Percentiles rank a stretch among this genome's conserved stretches.
Conservation (phyloP, 495 filamentous ascomycete species). For the Aspergillus ellipticus region DNA sequence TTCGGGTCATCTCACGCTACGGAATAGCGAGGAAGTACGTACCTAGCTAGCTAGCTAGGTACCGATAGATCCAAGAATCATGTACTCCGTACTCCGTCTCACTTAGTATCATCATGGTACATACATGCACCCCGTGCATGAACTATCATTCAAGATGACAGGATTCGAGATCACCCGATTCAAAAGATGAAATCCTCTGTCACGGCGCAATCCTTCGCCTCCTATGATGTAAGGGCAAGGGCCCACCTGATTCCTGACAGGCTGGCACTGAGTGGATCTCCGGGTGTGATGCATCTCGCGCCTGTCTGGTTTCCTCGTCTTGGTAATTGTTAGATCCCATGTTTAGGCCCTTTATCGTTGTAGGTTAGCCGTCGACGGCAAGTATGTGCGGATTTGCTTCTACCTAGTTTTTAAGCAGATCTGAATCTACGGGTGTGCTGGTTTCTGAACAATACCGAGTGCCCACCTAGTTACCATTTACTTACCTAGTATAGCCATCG, state of each 20-base stretch:
- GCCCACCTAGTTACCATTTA: no score
- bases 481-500: no score
- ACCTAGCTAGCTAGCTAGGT: no score
- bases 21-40: no score
- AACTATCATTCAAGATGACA: not conserved
- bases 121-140: not conserved
- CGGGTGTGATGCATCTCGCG: constrained; percentile 8
- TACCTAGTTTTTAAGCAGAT: not conserved
- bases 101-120: not conserved
- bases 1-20: no score
- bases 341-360: not conserved
- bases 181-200: no score
- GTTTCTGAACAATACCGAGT: not conserved
- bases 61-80: not conserved
- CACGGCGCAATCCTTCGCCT: no score
- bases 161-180: not conserved
- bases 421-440: not conserved
- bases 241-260: not conserved
- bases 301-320: constrained; percentile 1
- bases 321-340: not conserved
- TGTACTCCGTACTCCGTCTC: not conserved
- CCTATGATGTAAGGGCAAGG: not conserved
- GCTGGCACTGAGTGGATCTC: not conserved
- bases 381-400: not conserved
- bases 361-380: constrained; percentile 1